phyloP scores from a whole-genome alignment of 2,329 filamentous ascomycete genomes.

The Aspergillus ruber region DNA sequence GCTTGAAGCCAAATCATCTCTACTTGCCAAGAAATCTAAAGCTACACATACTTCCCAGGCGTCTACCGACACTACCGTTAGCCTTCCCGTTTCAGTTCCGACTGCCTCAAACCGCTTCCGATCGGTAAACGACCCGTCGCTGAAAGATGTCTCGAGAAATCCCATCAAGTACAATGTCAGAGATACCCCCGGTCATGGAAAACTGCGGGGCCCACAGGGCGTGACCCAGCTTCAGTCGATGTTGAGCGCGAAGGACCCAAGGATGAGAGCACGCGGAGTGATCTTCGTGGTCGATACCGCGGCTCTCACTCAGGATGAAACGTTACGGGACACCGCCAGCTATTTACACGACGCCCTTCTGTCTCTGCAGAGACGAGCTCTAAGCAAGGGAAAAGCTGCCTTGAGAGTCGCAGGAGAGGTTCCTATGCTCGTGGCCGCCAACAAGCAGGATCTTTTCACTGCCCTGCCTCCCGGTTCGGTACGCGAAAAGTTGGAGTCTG shows the following conservation, averaged over 20 bases:
- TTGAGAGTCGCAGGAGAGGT: constrained; percentile 55
- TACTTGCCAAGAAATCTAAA: constrained; percentile 26
- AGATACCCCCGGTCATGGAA: constrained; percentile 93
- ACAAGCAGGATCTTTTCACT: constrained; percentile 94
- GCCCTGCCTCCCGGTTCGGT: constrained; percentile 75
- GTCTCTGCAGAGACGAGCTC: constrained; percentile 66
- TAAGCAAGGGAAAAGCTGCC: constrained; percentile 44
- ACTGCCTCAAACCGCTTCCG: constrained; percentile 58
- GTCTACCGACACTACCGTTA: constrained; percentile 51
- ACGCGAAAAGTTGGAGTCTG: constrained; percentile 66
- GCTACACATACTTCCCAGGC: constrained; percentile 59
- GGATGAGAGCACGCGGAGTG: constrained; percentile 56
- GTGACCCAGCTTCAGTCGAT: constrained; percentile 34
- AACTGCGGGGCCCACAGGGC: constrained; percentile 64
- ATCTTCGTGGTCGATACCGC: constrained; percentile 88
- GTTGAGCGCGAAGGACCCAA: constrained; percentile 26
- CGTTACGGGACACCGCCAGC: constrained; percentile 65
- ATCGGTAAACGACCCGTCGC: constrained; percentile 58
- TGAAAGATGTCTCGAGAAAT: constrained; percentile 47
- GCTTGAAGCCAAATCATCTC: constrained; percentile 41
- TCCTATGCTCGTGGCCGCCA: constrained; percentile 78
- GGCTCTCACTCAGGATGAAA: constrained; percentile 44
- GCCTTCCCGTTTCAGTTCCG: constrained; percentile 47
- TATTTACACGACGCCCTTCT: constrained; percentile 91
- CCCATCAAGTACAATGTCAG: constrained; percentile 33